Base-by-base conservation (phyloP, 305 asterid species). In the Fraxinus nigra region DNA sequence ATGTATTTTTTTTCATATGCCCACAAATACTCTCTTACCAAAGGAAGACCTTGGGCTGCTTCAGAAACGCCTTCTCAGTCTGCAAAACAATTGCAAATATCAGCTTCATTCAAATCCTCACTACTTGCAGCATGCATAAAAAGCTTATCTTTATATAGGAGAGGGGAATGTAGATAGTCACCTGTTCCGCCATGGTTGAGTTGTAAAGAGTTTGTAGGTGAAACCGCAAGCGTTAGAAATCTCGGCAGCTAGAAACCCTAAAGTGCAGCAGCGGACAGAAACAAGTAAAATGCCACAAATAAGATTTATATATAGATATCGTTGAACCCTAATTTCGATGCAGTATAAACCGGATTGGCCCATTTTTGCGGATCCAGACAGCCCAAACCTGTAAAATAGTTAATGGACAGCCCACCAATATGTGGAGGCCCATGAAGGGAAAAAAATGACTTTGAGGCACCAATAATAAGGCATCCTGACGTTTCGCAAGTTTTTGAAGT, bases 11-110 rank as follows among this genome's bases (percentile, higher is more conserved):
- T 33, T 9, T 3, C n/a, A 3, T 16, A 46, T 30, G 18, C 4
- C 13, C 0, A 65, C 3, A 65, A 65, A 28, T 13, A 10, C 0
- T 13, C 10, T 54, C 88, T 35, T 84, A 90, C 93, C 93, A 87
- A n/a, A 92, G 92, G 81, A 93, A 92, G 6, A 93, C 97, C 88
- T 91, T 92, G 5, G 97, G 97, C 88, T 93, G 97, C 93, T 92
- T 93, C 90, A 93, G 38, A 77, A 93, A 93, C 0, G 97, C 97
- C 88, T 91, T 93, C 90, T 92, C 97, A 40, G 95, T 93, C 97
- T 93, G 89, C 85, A 84, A 80, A 82, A 54, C 67, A 79, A 35
- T 43, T 65, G 54, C 40, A 75, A 72, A 8, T 30, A 30, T 40
- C 30, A 76, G 20, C 4, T 37, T 34, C 78, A 3, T 65, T 2